phyloP scores from a whole-genome alignment of 2,329 filamentous ascomycete genomes.

The Aureobasidium namibiae region DNA sequence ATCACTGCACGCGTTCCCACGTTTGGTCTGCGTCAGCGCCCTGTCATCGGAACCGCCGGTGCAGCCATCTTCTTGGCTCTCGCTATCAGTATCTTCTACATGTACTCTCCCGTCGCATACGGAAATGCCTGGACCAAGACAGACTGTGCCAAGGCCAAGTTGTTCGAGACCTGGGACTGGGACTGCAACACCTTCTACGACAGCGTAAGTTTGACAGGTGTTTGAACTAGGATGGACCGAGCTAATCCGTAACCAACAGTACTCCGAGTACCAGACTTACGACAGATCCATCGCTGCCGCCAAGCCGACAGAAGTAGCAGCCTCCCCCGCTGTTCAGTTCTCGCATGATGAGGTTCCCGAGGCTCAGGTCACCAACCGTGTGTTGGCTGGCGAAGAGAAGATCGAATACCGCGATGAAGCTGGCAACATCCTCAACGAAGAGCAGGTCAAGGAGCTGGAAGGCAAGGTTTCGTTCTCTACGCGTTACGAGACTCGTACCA shows the following conservation, averaged over 20 bases:
- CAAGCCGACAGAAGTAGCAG: slow-evolving; percentile 22
- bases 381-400: slow-evolving; percentile 45
- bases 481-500: slow-evolving; percentile 87
- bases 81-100: slow-evolving; percentile 65
- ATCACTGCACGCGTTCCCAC: slow-evolving; percentile 62
- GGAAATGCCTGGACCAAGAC: slow-evolving; percentile 89
- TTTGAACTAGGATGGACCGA: background rate
- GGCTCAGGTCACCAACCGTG: slow-evolving; percentile 23
- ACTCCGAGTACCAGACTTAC: slow-evolving; percentile 20
- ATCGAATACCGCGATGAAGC: slow-evolving; percentile 93
- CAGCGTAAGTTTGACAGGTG: slow-evolving; percentile 56
- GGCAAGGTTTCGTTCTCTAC: slow-evolving; percentile 96
- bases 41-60: slow-evolving; percentile 64
- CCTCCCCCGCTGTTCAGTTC: slow-evolving; percentile 28
- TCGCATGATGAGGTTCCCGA: slow-evolving; percentile 25
- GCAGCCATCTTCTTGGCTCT: slow-evolving; percentile 66
- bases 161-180: slow-evolving; percentile 89
- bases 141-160: slow-evolving; percentile 78
- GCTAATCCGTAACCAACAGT: slow-evolving; percentile 12
- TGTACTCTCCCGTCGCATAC: slow-evolving; percentile 87
- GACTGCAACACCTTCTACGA: slow-evolving; percentile 92
- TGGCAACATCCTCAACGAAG: slow-evolving; percentile 76
- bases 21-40: slow-evolving; percentile 60
- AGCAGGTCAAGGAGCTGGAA: slow-evolving; percentile 74
- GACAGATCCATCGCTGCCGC: slow-evolving; percentile 8